Conservation (phyloP, 805 yeast species). For the Candida piceae region DNA sequence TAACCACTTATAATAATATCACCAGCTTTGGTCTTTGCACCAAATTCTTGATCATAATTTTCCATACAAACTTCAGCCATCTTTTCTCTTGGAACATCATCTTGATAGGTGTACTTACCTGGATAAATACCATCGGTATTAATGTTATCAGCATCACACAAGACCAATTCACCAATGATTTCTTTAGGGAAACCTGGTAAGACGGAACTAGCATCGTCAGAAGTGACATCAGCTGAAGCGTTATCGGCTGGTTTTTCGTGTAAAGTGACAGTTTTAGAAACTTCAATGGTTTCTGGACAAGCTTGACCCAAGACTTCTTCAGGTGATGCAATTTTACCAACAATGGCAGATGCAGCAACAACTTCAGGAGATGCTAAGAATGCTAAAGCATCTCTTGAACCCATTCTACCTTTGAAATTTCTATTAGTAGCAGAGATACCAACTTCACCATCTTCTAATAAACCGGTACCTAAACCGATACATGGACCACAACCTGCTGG, state of each 20-base stretch:
- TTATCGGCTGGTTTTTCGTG: constrained; percentile 27
- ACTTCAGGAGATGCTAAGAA: constrained; percentile 96
- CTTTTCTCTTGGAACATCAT: constrained; percentile 87
- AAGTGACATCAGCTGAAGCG: constrained; percentile 20
- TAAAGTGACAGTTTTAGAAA: constrained; percentile 38
- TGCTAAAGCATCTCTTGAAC: constrained; percentile 92
- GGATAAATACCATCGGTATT: constrained; percentile 99
- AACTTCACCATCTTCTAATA: constrained; percentile 91
- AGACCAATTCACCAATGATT: constrained; percentile 85
- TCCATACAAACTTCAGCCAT: constrained; percentile 99
- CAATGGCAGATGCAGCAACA: constrained; percentile 96
- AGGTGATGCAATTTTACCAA: constrained; percentile 91
- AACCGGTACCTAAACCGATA: constrained; percentile 94
- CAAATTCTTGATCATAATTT: constrained; percentile 90
- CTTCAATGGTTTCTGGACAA: constrained; percentile 43
- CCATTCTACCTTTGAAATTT: constrained; percentile 99
- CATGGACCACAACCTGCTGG: constrained; percentile 99
- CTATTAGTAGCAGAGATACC: constrained; percentile 98
- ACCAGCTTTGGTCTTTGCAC: constrained; percentile 67
- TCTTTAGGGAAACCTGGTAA: constrained; percentile 87
- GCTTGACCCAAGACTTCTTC: constrained; percentile 68
- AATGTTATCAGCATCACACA: constrained; percentile 95
- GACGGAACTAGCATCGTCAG: constrained; percentile 56
- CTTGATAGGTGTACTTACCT: constrained; percentile 98
- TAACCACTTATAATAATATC: constrained; percentile 90